Conservation (phyloP, 2,329 filamentous ascomycete species). For the Orbilia javanica region DNA sequence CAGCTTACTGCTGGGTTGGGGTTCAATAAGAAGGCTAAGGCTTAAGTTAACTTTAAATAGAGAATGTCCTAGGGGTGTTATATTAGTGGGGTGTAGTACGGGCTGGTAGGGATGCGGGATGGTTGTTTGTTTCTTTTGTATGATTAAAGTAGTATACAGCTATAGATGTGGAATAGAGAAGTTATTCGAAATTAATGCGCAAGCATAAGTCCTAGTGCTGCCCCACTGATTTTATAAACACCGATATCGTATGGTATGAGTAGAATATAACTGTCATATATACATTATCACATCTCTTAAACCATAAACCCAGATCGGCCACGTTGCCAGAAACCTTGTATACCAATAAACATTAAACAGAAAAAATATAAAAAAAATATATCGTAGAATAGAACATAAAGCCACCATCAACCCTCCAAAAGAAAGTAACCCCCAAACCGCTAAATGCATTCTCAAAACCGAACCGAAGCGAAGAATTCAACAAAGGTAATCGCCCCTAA, state of each 20-base stretch:
- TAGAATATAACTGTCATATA: neutral
- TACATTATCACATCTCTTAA: neutral
- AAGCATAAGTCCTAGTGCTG: too few species aligned
- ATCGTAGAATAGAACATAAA: neutral
- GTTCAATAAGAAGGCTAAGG: neutral
- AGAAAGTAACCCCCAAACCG: neutral
- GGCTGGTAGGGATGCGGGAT: too few species aligned
- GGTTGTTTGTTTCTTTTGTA: neutral
- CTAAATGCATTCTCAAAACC: constrained; percentile 2
- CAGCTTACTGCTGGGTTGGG: neutral
- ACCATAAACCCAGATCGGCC: neutral
- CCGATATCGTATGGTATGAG: neutral
- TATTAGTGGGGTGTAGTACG: too few species aligned
- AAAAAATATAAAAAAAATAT: neutral
- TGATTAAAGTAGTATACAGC: neutral
- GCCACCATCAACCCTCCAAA: neutral
- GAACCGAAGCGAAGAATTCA: neutral
- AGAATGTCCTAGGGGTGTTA: too few species aligned
- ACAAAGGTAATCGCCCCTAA: neutral
- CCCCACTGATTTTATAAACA: neutral
- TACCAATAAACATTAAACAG: constrained; percentile 5
- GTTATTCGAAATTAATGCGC: too few species aligned
- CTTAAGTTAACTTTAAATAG: too few species aligned
- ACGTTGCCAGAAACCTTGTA: too few species aligned
- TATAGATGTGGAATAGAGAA: too few species aligned